Conservation (phyloP, 2,329 filamentous ascomycete genomes). For the Pseudogymnoascus sp. region DNA sequence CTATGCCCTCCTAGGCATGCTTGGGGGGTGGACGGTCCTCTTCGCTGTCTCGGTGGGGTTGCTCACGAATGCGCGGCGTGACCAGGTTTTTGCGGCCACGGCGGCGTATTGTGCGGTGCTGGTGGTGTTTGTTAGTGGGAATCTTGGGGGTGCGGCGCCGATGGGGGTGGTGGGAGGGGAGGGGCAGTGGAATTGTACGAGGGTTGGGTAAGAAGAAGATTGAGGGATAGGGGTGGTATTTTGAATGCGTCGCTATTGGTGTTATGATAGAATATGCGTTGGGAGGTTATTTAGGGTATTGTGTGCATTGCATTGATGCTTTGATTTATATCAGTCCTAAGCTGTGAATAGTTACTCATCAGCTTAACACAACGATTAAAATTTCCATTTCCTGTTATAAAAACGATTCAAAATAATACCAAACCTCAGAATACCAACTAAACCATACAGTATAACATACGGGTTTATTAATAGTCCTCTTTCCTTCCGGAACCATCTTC, state of each 20-base stretch:
- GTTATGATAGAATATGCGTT: no score
- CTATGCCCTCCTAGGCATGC: conserved; percentile 16
- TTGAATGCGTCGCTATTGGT: background rate
- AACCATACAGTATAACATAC: background rate
- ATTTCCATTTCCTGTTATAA: no score
- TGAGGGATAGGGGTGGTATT: no score
- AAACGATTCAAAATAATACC: no score
- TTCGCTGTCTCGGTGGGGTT: conserved; percentile 21
- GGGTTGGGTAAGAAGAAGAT: background rate
- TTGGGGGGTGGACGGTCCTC: conserved; percentile 19
- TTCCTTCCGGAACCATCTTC: background rate
- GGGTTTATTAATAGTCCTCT: background rate
- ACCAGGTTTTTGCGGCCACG: conserved; percentile 20
- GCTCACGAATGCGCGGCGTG: conserved; percentile 20
- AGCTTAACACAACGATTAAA: no score
- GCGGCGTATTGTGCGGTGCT: conserved; percentile 21
- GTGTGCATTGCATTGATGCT: no score
- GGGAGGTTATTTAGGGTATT: no score
- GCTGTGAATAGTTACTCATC: no score
- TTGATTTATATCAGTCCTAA: no score
- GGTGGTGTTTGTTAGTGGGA: conserved; percentile 19
- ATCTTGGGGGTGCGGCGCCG: conserved; percentile 12
- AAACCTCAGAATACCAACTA: no score
- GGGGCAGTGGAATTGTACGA: background rate
- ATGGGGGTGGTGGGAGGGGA: background rate